phyloP scores from a whole-genome alignment of 345 rosid species.

The Geranium rotundifolium region DNA sequence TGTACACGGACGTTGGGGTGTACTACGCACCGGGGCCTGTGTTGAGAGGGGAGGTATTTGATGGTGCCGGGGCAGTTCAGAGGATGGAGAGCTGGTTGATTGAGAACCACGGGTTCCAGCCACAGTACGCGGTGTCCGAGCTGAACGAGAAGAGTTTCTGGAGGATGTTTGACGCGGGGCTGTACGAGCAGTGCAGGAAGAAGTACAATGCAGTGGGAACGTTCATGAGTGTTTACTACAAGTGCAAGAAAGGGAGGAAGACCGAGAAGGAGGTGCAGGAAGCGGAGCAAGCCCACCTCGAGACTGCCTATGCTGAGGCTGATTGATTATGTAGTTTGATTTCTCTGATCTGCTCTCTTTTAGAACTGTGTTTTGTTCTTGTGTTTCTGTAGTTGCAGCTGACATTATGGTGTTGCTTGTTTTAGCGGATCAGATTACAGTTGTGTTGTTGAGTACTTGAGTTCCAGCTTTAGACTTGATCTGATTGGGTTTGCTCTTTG shows the following conservation, averaged over 20 bases:
- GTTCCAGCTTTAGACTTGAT: no score
- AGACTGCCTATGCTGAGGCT: slow-evolving; percentile 48
- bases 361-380: no score
- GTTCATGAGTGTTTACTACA: slow-evolving; percentile 98
- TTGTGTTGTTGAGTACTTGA: no score
- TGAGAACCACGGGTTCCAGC: slow-evolving; percentile 88
- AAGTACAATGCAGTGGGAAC: slow-evolving; percentile 90
- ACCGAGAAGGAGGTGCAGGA: slow-evolving; percentile 97
- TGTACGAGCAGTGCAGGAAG: slow-evolving; percentile 75
- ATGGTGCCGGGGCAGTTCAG: slow-evolving; percentile 82
- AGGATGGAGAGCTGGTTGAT: slow-evolving; percentile 85
- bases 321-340: slow-evolving; percentile 6
- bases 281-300: slow-evolving; percentile 81
- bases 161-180: slow-evolving; percentile 92
- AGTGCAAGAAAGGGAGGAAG: slow-evolving; percentile 97
- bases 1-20: slow-evolving; percentile 94
- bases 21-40: slow-evolving; percentile 91
- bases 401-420: no score
- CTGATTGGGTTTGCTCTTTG: no score
- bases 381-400: no score
- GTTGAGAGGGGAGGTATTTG: slow-evolving; percentile 80
- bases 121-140: slow-evolving; percentile 95
- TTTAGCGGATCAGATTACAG: no score
- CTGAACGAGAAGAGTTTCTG: slow-evolving; percentile 81
- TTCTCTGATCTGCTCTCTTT: no score